A percentile compares a stretch with the other conserved stretches of the same genome.
These are phyloP conservation scores for Lanmaoa pseudosensibilis DNA, from an alignment of 768 basidiomycete genomes.

Conservation along the genomic window DNA sequence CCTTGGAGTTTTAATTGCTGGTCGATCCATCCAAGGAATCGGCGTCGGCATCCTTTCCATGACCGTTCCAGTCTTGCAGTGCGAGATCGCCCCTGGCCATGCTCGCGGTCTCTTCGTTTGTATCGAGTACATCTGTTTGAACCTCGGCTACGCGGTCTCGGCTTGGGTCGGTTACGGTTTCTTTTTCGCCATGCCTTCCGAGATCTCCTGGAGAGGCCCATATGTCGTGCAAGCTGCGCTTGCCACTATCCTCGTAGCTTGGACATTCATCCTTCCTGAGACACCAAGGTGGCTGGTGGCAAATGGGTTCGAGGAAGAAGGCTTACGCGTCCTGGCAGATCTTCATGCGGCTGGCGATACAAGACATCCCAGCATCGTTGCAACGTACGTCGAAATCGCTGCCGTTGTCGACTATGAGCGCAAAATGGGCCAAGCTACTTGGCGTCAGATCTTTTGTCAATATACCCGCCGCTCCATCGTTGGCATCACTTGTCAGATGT, in stretches of 20 bases:
- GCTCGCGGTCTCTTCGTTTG: constrained; percentile 54
- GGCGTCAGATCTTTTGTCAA: constrained; percentile 50
- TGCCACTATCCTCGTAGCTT: constrained; percentile 44
- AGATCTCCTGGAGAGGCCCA: constrained; percentile 57
- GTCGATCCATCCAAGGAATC: constrained; percentile 48
- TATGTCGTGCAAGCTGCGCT: constrained; percentile 54
- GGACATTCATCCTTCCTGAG: constrained; percentile 51
- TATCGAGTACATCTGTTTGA: constrained; percentile 54
- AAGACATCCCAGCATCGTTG: constrained; percentile 42
- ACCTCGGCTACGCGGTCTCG: constrained; percentile 48
- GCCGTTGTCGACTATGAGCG: constrained; percentile 41
- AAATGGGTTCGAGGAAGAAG: constrained; percentile 51
- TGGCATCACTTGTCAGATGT: constrained; percentile 55
- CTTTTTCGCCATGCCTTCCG: constrained; percentile 45
- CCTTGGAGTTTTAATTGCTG: constrained; percentile 39
- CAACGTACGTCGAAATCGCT: constrained; percentile 45
- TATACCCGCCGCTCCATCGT: constrained; percentile 51
- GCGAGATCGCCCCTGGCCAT: constrained; percentile 47
- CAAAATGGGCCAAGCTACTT: constrained; percentile 42
- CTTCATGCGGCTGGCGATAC: constrained; percentile 52
- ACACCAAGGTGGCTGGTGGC: constrained; percentile 57
- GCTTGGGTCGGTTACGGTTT: constrained; percentile 53
- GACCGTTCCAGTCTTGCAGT: constrained; percentile 51
- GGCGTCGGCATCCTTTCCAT: constrained; percentile 52
- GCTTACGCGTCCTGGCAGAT: constrained; percentile 53